A percentile compares a stretch with the other conserved stretches of the same genome.
Evolutionary conservation across 2,329 filamentous ascomycete species (phyloP).

Genomic region (Trichoderma sp.): DNA sequence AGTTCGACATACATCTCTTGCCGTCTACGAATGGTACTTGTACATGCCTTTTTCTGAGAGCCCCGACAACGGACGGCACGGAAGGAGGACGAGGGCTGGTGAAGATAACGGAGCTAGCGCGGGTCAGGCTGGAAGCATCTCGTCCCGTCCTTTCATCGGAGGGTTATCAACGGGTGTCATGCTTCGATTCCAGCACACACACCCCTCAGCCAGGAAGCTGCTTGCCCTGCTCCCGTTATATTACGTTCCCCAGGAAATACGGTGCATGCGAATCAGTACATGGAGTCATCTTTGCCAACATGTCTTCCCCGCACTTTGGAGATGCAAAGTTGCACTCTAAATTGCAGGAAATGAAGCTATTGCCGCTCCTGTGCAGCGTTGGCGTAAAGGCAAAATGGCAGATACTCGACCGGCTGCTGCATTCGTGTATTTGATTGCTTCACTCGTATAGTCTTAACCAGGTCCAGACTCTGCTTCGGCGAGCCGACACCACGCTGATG

Average conservation of each 20-base stretch:
- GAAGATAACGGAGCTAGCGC: constrained; percentile 14
- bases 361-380: constrained; percentile 15
- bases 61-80: too few species aligned
- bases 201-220: neutral
- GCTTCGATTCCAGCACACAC: neutral
- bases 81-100: neutral
- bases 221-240: neutral
- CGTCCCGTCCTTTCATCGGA: neutral
- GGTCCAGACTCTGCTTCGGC: neutral
- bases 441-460: too few species aligned
- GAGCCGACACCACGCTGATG: constrained; percentile 18
- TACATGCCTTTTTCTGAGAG: neutral
- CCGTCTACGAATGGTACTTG: neutral
- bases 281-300: neutral
- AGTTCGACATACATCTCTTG: too few species aligned
- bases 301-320: constrained; percentile 13
- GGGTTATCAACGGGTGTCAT: neutral
- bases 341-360: constrained; percentile 21
- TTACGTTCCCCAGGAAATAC: neutral
- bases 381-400: neutral
- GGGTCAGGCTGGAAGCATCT: constrained; percentile 14
- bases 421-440: too few species aligned
- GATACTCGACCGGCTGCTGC: too few species aligned
- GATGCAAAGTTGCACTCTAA: neutral
- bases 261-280: neutral